phyloP scores from a whole-genome alignment of 1,139 yeast species.

The Pichia norvegensis region DNA sequence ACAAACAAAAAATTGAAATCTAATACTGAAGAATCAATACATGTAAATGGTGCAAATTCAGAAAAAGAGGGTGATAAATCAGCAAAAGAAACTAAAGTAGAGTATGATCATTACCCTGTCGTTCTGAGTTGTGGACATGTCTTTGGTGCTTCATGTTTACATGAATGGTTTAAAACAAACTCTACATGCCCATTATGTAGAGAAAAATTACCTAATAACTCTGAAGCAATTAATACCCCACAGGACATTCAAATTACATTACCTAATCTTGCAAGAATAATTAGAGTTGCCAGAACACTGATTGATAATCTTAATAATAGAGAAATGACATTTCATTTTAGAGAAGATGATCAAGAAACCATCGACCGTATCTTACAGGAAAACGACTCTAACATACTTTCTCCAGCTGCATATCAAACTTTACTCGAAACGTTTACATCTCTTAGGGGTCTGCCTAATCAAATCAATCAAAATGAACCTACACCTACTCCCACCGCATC shows the following conservation, averaged over 20 bases:
- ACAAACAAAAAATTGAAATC: conserved; percentile 4
- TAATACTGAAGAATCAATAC: conserved; percentile 17
- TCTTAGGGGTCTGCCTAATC: not conserved
- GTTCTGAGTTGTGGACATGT: conserved; percentile 63
- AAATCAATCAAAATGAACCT: not conserved
- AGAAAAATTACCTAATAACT: conserved; percentile 18
- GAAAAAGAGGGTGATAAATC: not conserved
- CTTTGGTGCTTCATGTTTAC: conserved; percentile 29
- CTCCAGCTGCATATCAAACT: not conserved
- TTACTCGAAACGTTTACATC: not conserved
- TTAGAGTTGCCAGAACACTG: conserved; percentile 26
- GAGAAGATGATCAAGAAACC: conserved; percentile 19
- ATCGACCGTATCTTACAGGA: not conserved
- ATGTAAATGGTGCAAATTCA: not conserved
- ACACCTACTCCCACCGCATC: not conserved
- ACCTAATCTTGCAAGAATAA: conserved; percentile 31
- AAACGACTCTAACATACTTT: not conserved
- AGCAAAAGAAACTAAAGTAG: not conserved
- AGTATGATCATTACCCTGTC: conserved; percentile 51
- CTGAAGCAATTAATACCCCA: conserved; percentile 9
- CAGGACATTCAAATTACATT: conserved; percentile 26
- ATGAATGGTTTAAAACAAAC: conserved; percentile 29
- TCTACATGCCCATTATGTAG: conserved; percentile 30
- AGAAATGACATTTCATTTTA: conserved; percentile 22
- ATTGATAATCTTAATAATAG: conserved; percentile 26